phyloP scores from a whole-genome alignment of 495 filamentous ascomycete genomes.

The Penicillium macrosclerotiorum region DNA sequence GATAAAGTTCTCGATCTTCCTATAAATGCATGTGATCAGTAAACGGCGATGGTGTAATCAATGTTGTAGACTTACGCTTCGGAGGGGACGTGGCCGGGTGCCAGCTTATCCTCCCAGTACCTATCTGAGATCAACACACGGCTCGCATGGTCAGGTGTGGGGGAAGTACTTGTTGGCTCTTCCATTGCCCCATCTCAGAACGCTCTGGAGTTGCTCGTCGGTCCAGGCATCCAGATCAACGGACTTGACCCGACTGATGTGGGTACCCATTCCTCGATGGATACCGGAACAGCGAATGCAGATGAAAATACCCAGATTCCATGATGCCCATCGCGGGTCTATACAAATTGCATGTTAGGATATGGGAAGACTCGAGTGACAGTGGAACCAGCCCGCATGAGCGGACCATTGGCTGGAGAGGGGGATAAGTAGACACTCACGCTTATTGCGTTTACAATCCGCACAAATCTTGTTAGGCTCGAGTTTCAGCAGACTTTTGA shows the following conservation, averaged over 20 bases:
- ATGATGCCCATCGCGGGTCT: conserved; percentile 98
- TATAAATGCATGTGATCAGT: conserved; percentile 19
- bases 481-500: conserved; percentile 90
- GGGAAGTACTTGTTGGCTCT: conserved; percentile 81
- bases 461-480: conserved; percentile 94
- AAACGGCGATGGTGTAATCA: conserved; percentile 1
- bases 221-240: conserved; percentile 98
- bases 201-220: conserved; percentile 91
- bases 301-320: conserved; percentile 93
- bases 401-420: conserved; percentile 8
- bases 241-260: conserved; percentile 96
- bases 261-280: conserved; percentile 96
- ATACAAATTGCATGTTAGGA: conserved; percentile 12
- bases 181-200: conserved; percentile 90
- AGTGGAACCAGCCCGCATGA: conserved; percentile 7
- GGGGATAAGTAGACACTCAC: conserved; percentile 49
- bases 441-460: conserved; percentile 98
- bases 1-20: conserved; percentile 99
- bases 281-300: conserved; percentile 98
- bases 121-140: conserved; percentile 35
- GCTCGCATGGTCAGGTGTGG: conserved; percentile 6
- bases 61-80: conserved; percentile 62
- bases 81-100: conserved; percentile 89
- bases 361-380: neutral
- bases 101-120: conserved; percentile 95